Evolutionary conservation across 1,284 basidiomycete genomes (phyloP), one percentile per base, ranked within the genome.

Genomic region (Austropuccinia psidii): DNA sequence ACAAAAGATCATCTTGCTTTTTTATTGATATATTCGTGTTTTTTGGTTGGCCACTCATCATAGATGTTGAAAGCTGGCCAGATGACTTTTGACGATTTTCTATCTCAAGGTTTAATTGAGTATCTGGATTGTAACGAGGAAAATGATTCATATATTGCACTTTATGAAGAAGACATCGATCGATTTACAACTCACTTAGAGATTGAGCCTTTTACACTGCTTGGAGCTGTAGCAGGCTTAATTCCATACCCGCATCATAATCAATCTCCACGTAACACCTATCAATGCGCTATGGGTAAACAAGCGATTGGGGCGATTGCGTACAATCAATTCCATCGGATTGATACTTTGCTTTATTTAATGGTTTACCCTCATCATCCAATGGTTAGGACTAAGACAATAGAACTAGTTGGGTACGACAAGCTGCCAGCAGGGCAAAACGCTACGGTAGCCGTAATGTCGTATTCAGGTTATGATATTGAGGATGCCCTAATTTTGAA

Each of bases 281-380:
- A 98, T 80, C 94, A 99, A 84, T 98, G 96, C 80, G 96, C 96
- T 66, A 99, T 98, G 96, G 96, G 96, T 76, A 99, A 99, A 84
- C 96, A 99, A 84, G 96, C 96, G 0, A 98, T 98, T 76, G 96
- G 96, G n/a, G 94, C 93, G 2, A 98, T 98, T 77, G 95, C 89
- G 0, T 97, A 95, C 83, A 99, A 99, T 81, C 96, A 98, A 81
- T 87, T 98, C 76, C 92, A 95, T 80, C 87, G 96, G 55, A 98
- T 99, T 80, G 96, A 99, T 81, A 99, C 96, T 0, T 85, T 99
- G n/a, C 85, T 98, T 29, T 98, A 99, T 83, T 86, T 99, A 66
- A 91, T 93, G 76, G 93, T 98, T n/a, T 99, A 99, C 78, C 96
- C 96, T 13, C 96, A 99, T 79, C 91, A 98, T 79, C 97, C 96